Percentiles rank a stretch among this genome's conserved stretches.
These are phyloP conservation scores for Suillus luteus DNA, from an alignment of 768 basidiomycete genomes.

Conservation along the genomic window DNA sequence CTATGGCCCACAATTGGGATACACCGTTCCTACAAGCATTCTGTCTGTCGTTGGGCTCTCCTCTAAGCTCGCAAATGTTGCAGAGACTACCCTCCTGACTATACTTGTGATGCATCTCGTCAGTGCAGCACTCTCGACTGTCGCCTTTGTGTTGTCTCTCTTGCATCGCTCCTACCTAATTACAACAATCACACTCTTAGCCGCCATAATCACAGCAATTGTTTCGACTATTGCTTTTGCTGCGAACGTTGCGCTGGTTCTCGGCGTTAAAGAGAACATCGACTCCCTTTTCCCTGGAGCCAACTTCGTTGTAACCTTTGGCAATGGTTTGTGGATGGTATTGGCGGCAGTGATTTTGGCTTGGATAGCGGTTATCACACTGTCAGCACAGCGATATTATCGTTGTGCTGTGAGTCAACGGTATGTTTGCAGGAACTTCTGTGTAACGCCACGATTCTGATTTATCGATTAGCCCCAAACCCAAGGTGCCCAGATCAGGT, in stretches of 20 bases:
- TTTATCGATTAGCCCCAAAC: not conserved
- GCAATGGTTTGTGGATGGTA: slow-evolving; percentile 78
- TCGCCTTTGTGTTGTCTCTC: slow-evolving; percentile 53
- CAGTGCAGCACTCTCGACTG: slow-evolving; percentile 57
- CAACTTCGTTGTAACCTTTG: slow-evolving; percentile 52
- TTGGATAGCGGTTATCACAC: slow-evolving; percentile 62
- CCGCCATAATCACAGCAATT: slow-evolving; percentile 58
- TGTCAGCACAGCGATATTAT: slow-evolving; percentile 64
- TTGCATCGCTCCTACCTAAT: slow-evolving; percentile 59
- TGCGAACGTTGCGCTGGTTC: slow-evolving; percentile 62
- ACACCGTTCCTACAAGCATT: slow-evolving; percentile 54
- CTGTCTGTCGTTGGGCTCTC: slow-evolving; percentile 47
- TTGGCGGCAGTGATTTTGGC: slow-evolving; percentile 52
- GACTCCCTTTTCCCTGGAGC: slow-evolving; percentile 37
- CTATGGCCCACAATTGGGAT: slow-evolving; percentile 67
- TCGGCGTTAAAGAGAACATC: slow-evolving; percentile 51
- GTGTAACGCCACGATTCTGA: not conserved
- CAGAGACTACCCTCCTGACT: slow-evolving; percentile 51
- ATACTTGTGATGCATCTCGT: slow-evolving; percentile 74
- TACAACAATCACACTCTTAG: slow-evolving; percentile 59
- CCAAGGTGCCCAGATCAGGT: not conserved
- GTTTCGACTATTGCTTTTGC: slow-evolving; percentile 57
- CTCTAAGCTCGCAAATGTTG: slow-evolving; percentile 42
- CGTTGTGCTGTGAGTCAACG: slow-evolving; percentile 63
- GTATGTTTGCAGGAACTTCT: slow-evolving; percentile 24